These are phyloP conservation scores for Dryas alaskensis DNA, from an alignment of 306 rosid genomes.

Conservation along the genomic window DNA sequence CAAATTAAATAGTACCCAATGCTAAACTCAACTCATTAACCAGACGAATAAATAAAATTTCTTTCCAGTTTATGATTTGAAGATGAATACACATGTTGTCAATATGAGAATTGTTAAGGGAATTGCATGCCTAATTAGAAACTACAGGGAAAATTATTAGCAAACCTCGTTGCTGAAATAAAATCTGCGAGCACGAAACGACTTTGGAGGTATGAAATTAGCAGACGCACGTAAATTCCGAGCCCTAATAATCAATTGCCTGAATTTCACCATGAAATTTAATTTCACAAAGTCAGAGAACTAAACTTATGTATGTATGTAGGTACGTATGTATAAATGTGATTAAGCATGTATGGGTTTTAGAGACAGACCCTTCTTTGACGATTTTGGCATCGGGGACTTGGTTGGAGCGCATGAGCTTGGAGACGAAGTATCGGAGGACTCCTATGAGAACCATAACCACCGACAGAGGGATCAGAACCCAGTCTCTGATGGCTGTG, in stretches of 20 bases:
- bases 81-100: background rate
- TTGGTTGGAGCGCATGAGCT: constrained; percentile 87
- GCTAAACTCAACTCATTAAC: constrained; percentile 7
- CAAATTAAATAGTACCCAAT: background rate
- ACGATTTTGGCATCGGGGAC: constrained; percentile 84
- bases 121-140: background rate
- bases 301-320: background rate
- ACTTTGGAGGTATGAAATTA: constrained; percentile 79
- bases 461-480: constrained; percentile 90
- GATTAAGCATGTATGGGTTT: background rate
- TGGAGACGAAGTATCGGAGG: constrained; percentile 89
- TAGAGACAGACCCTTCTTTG: constrained; percentile 68
- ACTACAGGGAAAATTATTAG: background rate
- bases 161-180: constrained; percentile 84
- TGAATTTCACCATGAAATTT: constrained; percentile 32
- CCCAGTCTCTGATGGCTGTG: constrained; percentile 99
- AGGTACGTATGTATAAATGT: background rate
- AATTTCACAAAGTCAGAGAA: background rate
- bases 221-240: constrained; percentile 85
- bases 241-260: constrained; percentile 91
- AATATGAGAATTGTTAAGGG: background rate
- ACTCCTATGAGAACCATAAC: constrained; percentile 99
- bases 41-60: background rate
- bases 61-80: background rate
- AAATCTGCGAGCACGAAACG: constrained; percentile 80